A percentile compares a stretch with the other conserved stretches of the same genome.
These are phyloP conservation scores for Curvularia lunata DNA, from an alignment of 2,329 filamentous ascomycete species.

Conservation along the genomic window DNA sequence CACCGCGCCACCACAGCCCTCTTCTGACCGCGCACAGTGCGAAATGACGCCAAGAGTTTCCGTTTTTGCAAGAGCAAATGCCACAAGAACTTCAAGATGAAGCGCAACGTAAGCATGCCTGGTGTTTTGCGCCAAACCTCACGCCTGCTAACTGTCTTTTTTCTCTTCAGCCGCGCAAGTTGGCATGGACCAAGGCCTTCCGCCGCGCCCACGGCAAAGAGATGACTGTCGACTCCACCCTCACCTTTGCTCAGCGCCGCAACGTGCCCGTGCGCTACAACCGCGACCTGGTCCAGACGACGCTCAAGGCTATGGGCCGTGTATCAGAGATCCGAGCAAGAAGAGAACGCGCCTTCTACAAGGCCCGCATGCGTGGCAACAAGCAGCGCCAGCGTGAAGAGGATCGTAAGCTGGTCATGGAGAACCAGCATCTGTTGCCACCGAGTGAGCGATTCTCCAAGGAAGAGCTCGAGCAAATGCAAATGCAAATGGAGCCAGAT, in stretches of 20 bases:
- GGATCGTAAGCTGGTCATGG: conserved; percentile 85
- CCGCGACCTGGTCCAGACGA: conserved; percentile 85
- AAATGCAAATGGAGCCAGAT: conserved; percentile 62
- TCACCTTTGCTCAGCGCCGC: conserved; percentile 89
- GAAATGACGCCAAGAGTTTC: conserved; percentile 66
- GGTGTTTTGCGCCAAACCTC: neutral
- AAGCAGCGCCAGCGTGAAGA: conserved; percentile 78
- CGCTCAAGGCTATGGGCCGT: conserved; percentile 89
- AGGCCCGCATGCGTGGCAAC: conserved; percentile 90
- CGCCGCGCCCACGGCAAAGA: conserved; percentile 64
- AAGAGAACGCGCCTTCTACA: conserved; percentile 92
- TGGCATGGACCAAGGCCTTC: conserved; percentile 57
- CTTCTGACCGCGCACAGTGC: conserved; percentile 15
- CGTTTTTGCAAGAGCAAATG: conserved; percentile 65
- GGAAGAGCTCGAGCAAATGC: conserved; percentile 64
- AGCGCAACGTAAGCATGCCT: conserved; percentile 89
- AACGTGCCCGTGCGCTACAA: conserved; percentile 97
- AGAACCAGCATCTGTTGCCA: conserved; percentile 92
- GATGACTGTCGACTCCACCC: conserved; percentile 83
- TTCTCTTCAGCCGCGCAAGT: conserved; percentile 11
- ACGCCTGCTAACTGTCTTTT: neutral
- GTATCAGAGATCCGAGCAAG: conserved; percentile 82
- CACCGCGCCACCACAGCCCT: neutral
- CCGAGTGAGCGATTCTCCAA: conserved; percentile 54
- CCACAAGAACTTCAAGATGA: conserved; percentile 88